Base-by-base conservation (phyloP, 257 asterid species). In the Jasminum sambac region DNA sequence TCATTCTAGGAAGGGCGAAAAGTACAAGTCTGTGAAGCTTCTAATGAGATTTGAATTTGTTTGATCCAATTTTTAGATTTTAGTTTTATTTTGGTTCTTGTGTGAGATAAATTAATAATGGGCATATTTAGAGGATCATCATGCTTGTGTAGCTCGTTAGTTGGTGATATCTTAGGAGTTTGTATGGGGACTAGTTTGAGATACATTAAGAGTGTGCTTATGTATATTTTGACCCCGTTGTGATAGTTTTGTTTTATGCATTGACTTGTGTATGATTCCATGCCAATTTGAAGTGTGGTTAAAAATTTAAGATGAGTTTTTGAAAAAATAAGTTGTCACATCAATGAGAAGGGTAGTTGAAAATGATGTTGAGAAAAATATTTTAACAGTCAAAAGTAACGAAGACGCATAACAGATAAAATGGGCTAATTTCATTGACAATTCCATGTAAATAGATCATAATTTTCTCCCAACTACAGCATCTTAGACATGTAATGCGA, bases 21-120 rank as follows among this genome's bases (percentile, higher is more conserved):
- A 10, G 21, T 65, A 39, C 70, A 12, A 65, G 16, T 21, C 57
- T 0, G 70, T 65, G 9, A 65, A 46, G 70, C 43, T 63, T 26
- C 67, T 63, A 16, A 34, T 63, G 67, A 4, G 67, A 13, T 63
- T 63, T 26, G n/a, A 12, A 63, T 63, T 63, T 63, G 42, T 26
- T 10, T 63, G 67, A 43, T 55, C 2, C 6, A 40, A 6, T 11
- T 40, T 40, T 40, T 40, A 40, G 9, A 40, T 11, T 40, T 40
- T 6, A 5, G 9, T 40, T 40, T 40, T 40, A 40, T 40, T 40
- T 40, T 26, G 36, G 34, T 55, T 55, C 26, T 19, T 52, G 12
- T 19, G 26, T 52, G 60, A 19, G 60, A 52, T 52, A 2, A 21
- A 4, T 4, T 55, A 55, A 55, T 21, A 55, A 23, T 19, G 62